These are phyloP conservation scores for Caulochytrium protostelioides DNA, from an alignment of 371 early-diverging fungal species.

Conservation along the genomic window DNA sequence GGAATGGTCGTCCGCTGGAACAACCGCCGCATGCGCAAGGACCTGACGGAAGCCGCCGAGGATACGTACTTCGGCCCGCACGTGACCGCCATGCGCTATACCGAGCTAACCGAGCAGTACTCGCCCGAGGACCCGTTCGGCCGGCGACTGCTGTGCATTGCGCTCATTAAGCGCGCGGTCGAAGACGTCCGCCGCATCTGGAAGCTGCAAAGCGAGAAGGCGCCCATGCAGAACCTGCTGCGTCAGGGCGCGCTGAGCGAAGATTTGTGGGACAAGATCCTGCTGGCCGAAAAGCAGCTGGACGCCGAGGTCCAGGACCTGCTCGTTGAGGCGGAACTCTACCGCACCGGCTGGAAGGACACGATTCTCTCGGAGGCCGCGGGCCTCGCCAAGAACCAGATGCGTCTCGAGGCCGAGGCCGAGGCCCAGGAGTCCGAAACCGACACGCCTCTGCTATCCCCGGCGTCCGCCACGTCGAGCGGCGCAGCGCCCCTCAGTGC, in stretches of 20 bases:
- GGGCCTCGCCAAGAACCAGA: too few species aligned
- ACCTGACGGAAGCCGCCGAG: too few species aligned
- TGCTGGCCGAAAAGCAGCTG: slow-evolving; percentile 56
- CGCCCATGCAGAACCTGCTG: slow-evolving; percentile 50
- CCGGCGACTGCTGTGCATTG: slow-evolving; percentile 30
- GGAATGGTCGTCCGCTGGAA: too few species aligned
- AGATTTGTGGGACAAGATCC: slow-evolving; percentile 60
- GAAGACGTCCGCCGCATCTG: slow-evolving; percentile 52
- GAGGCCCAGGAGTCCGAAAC: too few species aligned
- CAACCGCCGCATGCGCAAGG: too few species aligned
- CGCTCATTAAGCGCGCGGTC: slow-evolving; percentile 67
- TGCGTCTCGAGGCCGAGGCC: too few species aligned
- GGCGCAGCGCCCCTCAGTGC: too few species aligned
- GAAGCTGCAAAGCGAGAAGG: slow-evolving; percentile 61
- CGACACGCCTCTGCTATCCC: too few species aligned
- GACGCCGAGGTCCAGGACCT: slow-evolving; percentile 61
- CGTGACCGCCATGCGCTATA: slow-evolving; percentile 10
- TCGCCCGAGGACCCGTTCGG: slow-evolving; percentile 13
- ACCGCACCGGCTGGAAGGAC: too few species aligned
- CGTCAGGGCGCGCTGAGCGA: slow-evolving; percentile 70
- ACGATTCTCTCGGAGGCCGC: too few species aligned
- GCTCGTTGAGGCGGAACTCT: too few species aligned
- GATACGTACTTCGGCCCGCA: slow-evolving; percentile 11
- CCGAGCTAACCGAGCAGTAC: slow-evolving; percentile 17
- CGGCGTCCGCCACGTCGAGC: too few species aligned